Evolutionary conservation across 2,329 filamentous ascomycete species (phyloP).

Genomic region (Xenoacremonium recifei): DNA sequence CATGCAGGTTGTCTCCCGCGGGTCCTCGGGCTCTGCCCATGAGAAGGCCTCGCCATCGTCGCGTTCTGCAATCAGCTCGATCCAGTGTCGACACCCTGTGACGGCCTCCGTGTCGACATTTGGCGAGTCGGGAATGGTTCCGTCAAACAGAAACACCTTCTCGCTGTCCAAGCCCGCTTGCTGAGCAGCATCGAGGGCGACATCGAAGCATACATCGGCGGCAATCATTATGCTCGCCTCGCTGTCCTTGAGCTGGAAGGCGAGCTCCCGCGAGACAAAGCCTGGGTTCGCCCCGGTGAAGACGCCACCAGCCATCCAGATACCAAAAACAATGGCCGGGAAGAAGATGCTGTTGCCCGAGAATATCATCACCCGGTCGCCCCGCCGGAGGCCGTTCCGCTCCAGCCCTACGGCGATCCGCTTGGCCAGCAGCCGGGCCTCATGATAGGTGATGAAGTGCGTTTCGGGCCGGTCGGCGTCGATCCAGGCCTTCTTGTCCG

Average conservation of each 20-base stretch:
- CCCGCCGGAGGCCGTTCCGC: slow-evolving; percentile 60
- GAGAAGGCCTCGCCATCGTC: slow-evolving; percentile 54
- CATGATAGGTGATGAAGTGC: slow-evolving; percentile 61
- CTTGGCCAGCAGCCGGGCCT: slow-evolving; percentile 69
- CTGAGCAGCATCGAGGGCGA: slow-evolving; percentile 64
- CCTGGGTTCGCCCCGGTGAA: slow-evolving; percentile 75
- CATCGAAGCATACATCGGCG: slow-evolving; percentile 57
- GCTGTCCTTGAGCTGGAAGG: slow-evolving; percentile 72
- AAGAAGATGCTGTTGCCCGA: slow-evolving; percentile 73
- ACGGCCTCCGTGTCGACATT: slow-evolving; percentile 10
- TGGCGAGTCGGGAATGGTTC: slow-evolving; percentile 43
- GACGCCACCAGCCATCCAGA: slow-evolving; percentile 74
- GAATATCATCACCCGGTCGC: slow-evolving; percentile 72
- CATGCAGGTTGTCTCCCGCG: slow-evolving; percentile 56
- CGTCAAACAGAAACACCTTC: slow-evolving; percentile 66
- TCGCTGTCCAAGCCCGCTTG: slow-evolving; percentile 52
- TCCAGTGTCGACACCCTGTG: slow-evolving; percentile 55
- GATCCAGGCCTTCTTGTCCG: slow-evolving; percentile 50
- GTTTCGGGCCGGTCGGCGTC: slow-evolving; percentile 67
- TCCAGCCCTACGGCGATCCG: slow-evolving; percentile 68
- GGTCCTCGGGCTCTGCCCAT: slow-evolving; percentile 59
- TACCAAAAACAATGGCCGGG: slow-evolving; percentile 67
- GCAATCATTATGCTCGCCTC: slow-evolving; percentile 66
- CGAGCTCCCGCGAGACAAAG: slow-evolving; percentile 67
- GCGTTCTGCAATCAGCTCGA: slow-evolving; percentile 52